phyloP scores from a whole-genome alignment of 2,329 filamentous ascomycete species.

The Colletotrichum neosansevieriae region DNA sequence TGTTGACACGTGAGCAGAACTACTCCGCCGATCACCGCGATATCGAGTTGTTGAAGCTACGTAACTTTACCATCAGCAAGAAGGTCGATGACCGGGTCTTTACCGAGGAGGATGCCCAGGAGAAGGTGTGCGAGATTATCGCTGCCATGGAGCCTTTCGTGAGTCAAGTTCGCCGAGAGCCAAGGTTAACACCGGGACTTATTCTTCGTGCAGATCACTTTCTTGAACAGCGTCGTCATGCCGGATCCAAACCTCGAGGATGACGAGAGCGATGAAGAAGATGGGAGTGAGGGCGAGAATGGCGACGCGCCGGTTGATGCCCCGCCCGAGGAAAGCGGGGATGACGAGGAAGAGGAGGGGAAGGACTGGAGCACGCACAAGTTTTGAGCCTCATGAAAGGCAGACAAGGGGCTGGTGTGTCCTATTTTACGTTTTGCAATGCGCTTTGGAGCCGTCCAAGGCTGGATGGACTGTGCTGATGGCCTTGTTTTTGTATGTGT shows the following conservation, averaged over 20 bases:
- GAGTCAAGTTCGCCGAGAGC: conserved; percentile 57
- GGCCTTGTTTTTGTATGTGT: too few species aligned
- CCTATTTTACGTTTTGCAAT: too few species aligned
- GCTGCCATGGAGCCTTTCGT: conserved; percentile 82
- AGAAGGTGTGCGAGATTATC: conserved; percentile 74
- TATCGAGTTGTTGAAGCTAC: conserved; percentile 83
- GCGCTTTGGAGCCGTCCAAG: too few species aligned
- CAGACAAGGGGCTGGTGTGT: too few species aligned
- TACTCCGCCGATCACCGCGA: conserved; percentile 81
- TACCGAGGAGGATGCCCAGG: conserved; percentile 70
- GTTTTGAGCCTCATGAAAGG: conserved; percentile 6
- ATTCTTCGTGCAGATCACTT: conserved; percentile 67
- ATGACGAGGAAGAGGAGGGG: conserved; percentile 28
- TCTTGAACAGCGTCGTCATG: conserved; percentile 80
- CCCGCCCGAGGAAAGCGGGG: conserved; percentile 37
- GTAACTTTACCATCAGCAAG: conserved; percentile 80
- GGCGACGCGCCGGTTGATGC: not conserved
- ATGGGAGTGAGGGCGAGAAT: not conserved
- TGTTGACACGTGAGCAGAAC: conserved; percentile 63
- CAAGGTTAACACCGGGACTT: conserved; percentile 4
- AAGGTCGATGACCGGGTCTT: conserved; percentile 76
- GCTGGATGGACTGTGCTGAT: too few species aligned
- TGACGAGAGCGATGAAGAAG: conserved; percentile 50
- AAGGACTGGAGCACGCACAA: conserved; percentile 39
- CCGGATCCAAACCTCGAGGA: conserved; percentile 69